These are phyloP conservation scores for Fraxinus velutina DNA, from an alignment of 305 asterid genomes.

Conservation along the genomic window DNA sequence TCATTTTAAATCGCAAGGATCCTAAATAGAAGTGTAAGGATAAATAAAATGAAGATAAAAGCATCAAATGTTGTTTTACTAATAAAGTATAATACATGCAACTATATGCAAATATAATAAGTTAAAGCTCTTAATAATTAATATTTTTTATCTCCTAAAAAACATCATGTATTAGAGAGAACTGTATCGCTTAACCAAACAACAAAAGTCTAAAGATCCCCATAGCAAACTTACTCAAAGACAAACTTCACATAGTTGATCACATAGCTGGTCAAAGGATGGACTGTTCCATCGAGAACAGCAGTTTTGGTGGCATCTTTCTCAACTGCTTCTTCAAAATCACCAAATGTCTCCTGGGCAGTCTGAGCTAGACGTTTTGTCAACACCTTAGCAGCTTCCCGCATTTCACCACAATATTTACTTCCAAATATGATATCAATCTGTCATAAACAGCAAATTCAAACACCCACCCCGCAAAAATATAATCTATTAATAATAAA, in stretches of 20 bases:
- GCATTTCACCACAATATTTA: conserved; percentile 66
- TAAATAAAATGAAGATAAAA: neutral
- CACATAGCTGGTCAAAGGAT: conserved; percentile 90
- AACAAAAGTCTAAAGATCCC: neutral
- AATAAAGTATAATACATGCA: too few species aligned
- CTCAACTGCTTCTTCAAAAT: conserved; percentile 96
- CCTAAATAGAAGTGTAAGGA: neutral
- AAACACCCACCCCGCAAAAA: neutral
- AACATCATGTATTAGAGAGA: neutral
- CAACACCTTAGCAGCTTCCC: conserved; percentile 62
- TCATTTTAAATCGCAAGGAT: neutral
- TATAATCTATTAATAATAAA: neutral
- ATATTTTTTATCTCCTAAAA: neutral
- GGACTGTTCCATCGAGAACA: conserved; percentile 96
- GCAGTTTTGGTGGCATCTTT: conserved; percentile 93
- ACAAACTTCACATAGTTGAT: conserved; percentile 91
- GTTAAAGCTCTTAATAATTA: neutral
- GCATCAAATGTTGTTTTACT: neutral
- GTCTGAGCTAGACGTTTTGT: conserved; percentile 84
- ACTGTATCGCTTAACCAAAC: neutral
- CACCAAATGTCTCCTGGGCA: conserved; percentile 86
- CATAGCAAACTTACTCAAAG: conserved; percentile 60
- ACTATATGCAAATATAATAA: neutral
- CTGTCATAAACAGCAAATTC: conserved; percentile 40
- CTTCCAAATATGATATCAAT: conserved; percentile 61